phyloP scores from a whole-genome alignment of 1,284 basidiomycete species.

The Psilocybe mexicana region DNA sequence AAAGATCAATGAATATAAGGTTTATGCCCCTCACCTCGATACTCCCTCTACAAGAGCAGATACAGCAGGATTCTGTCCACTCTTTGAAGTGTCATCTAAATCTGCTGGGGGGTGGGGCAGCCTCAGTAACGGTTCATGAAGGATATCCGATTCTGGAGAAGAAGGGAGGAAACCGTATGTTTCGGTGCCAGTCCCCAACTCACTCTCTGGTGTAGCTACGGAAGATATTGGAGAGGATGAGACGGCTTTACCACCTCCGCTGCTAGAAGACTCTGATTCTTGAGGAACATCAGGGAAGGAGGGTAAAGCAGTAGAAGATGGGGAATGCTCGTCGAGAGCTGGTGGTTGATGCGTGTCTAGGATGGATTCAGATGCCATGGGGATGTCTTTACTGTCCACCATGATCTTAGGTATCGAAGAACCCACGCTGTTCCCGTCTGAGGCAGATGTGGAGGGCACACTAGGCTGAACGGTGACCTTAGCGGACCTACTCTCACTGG shows the following conservation, averaged over 20 bases:
- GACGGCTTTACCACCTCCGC: conserved; percentile 3
- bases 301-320: conserved; percentile 15
- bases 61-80: conserved; percentile 2
- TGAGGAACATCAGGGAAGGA: not conserved
- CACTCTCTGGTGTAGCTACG: conserved; percentile 16
- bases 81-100: conserved; percentile 5
- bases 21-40: conserved; percentile 16
- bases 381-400: conserved; percentile 13
- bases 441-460: not conserved
- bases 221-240: conserved; percentile 3
- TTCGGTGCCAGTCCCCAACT: conserved; percentile 15
- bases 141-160: conserved; percentile 37
- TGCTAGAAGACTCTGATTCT: conserved; percentile 11
- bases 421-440: not conserved
- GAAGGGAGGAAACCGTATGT: conserved; percentile 36
- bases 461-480: conserved; percentile 1
- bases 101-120: conserved; percentile 19
- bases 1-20: conserved; percentile 2
- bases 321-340: conserved; percentile 2
- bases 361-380: conserved; percentile 2
- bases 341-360: not conserved
- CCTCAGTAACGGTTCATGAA: conserved; percentile 30
- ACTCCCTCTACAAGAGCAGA: conserved; percentile 14
- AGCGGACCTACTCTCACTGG: conserved; percentile 3
- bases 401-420: conserved; percentile 24